Conservation (phyloP, 345 rosid genomes). For the Leavenworthia alabamica region DNA sequence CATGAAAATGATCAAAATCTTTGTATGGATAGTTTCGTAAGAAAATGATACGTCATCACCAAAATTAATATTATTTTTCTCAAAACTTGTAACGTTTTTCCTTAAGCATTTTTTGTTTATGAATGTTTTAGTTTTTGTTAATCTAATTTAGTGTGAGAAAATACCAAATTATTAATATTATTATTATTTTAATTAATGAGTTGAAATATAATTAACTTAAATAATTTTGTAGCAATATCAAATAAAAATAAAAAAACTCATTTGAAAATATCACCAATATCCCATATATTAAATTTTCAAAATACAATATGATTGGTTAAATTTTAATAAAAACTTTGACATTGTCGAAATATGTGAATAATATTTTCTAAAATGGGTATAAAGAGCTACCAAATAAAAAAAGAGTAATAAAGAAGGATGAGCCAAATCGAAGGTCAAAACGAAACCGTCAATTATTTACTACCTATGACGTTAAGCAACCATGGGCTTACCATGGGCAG, state of each 20-base stretch:
- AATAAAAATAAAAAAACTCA: background rate
- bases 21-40: background rate
- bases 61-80: background rate
- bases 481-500: conserved; percentile 46
- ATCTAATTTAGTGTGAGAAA: background rate
- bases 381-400: background rate
- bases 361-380: background rate
- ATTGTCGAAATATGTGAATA: background rate
- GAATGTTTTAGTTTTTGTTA: background rate
- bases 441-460: conserved; percentile 47
- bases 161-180: background rate
- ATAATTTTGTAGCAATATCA: background rate
- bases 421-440: conserved; percentile 56
- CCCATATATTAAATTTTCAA: background rate
- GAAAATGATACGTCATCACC: background rate
- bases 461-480: conserved; percentile 49
- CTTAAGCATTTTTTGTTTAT: background rate
- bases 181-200: background rate
- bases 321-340: background rate
- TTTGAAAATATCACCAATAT: background rate
- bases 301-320: background rate
- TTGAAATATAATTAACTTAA: background rate
- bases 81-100: background rate
- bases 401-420: conserved; percentile 27
- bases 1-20: background rate